Conservation (phyloP, 305 asterid species). For the Fraxinus greggii region DNA sequence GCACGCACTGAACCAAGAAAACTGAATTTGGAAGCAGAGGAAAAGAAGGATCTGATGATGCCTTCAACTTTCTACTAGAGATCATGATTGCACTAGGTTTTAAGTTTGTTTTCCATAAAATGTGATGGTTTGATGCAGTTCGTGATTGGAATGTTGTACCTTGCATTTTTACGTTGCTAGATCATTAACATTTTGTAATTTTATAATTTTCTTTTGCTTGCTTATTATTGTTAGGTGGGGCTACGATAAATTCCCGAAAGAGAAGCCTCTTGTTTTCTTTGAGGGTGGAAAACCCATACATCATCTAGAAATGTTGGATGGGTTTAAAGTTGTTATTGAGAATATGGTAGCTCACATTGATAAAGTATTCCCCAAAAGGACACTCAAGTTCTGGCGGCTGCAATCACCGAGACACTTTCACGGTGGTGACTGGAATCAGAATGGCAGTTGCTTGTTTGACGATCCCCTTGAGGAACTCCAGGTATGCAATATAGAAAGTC, state of each 20-base stretch:
- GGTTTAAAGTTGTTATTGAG: constrained; percentile 63
- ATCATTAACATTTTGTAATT: constrained; percentile 1
- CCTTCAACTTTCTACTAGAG: neutral
- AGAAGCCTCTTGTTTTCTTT: constrained; percentile 80
- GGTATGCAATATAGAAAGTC: constrained; percentile 37
- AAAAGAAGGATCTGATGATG: neutral
- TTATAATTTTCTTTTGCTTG: constrained; percentile 14
- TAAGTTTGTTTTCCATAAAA: neutral
- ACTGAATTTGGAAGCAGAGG: neutral
- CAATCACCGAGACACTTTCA: constrained; percentile 96
- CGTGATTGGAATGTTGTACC: neutral
- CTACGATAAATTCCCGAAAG: constrained; percentile 79
- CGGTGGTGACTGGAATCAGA: constrained; percentile 95
- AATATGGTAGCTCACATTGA: constrained; percentile 70
- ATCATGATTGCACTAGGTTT: neutral
- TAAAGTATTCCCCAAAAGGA: constrained; percentile 53
- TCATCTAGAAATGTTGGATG: constrained; percentile 60
- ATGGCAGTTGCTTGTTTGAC: constrained; percentile 81
- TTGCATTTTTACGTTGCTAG: neutral
- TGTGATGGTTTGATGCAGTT: neutral
- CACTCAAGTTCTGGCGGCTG: constrained; percentile 78
- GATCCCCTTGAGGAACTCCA: constrained; percentile 69
- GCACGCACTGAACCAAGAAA: neutral
- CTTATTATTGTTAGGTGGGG: constrained; percentile 69
- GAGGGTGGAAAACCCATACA: constrained; percentile 61